A percentile compares a stretch with the other conserved stretches of the same genome.
Evolutionary conservation across 352 stramenopile genomes (phyloP).

Genomic region (Plasmopara muralis): DNA sequence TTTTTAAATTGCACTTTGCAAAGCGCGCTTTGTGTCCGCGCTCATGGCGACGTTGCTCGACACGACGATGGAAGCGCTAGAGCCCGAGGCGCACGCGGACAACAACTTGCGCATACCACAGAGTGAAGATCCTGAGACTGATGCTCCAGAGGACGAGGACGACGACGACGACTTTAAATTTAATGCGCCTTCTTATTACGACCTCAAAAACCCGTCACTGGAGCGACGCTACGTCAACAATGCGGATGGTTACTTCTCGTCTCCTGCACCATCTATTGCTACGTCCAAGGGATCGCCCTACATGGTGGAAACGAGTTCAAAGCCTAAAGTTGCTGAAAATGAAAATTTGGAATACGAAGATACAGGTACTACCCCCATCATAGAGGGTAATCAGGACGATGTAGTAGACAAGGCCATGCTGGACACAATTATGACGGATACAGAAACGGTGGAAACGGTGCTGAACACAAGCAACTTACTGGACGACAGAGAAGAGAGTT

Average conservation of each 20-base stretch:
- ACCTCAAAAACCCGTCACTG: constrained; percentile 62
- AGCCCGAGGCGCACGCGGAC: constrained; percentile 9
- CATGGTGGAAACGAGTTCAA: constrained; percentile 6
- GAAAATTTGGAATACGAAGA: constrained; percentile 13
- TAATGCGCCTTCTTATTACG: constrained; percentile 77
- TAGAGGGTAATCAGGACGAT: constrained; percentile 26
- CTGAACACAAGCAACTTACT: constrained; percentile 30
- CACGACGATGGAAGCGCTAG: constrained; percentile 35
- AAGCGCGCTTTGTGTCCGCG: neutral
- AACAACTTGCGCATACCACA: constrained; percentile 18
- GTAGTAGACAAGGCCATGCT: constrained; percentile 34
- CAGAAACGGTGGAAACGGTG: constrained; percentile 17
- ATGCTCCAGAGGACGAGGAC: constrained; percentile 21
- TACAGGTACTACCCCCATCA: neutral
- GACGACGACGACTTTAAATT: constrained; percentile 73
- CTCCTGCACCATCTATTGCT: constrained; percentile 14
- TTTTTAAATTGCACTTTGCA: constrained; percentile 18
- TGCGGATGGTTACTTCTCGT: constrained; percentile 76
- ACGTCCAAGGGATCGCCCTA: constrained; percentile 12
- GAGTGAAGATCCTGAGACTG: constrained; percentile 20
- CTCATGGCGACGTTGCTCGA: constrained; percentile 31
- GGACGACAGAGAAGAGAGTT: constrained; percentile 38
- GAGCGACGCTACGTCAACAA: constrained; percentile 81
- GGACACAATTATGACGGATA: constrained; percentile 34
- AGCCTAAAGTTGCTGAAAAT: constrained; percentile 3